phyloP scores from a whole-genome alignment of 1,284 basidiomycete species.

The Xerocomus amazonicus region DNA sequence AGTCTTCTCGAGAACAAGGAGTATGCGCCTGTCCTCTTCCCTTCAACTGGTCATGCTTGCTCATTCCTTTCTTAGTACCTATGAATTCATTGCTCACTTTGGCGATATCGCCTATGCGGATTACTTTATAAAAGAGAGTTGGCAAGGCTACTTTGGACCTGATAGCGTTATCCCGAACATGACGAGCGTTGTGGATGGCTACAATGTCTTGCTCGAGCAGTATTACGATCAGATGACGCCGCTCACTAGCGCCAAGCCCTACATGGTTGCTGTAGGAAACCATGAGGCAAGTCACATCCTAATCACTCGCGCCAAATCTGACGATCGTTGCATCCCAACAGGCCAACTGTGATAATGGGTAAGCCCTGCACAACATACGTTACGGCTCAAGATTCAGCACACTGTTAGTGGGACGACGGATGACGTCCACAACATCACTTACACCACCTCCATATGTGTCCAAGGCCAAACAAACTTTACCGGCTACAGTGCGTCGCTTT shows the following conservation, averaged over 20 bases:
- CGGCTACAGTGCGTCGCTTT: slow-evolving; percentile 23
- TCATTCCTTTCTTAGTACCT: slow-evolving; percentile 18
- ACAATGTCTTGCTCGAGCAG: slow-evolving; percentile 25
- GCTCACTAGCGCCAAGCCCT: slow-evolving; percentile 23
- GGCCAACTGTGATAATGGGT: slow-evolving; percentile 31
- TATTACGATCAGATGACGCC: slow-evolving; percentile 28
- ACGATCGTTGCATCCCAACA: slow-evolving; percentile 1
- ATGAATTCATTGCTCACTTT: slow-evolving; percentile 25
- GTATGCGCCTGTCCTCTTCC: slow-evolving; percentile 8
- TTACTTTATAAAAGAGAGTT: slow-evolving; percentile 31
- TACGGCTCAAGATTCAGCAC: background rate
- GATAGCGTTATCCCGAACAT: slow-evolving; percentile 26
- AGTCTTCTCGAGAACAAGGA: slow-evolving; percentile 30
- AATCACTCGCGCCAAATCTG: background rate
- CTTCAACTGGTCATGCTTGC: background rate
- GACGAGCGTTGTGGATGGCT: slow-evolving; percentile 26
- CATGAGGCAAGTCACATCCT: slow-evolving; percentile 17
- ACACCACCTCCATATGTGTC: slow-evolving; percentile 26
- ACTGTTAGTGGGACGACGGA: slow-evolving; percentile 22
- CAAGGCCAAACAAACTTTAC: slow-evolving; percentile 30
- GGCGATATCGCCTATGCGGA: slow-evolving; percentile 30
- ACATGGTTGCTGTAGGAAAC: slow-evolving; percentile 29
- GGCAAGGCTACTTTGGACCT: slow-evolving; percentile 30
- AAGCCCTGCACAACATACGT: slow-evolving; percentile 1
- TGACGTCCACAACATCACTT: slow-evolving; percentile 24